Evolutionary conservation across 2,329 filamentous ascomycete genomes (phyloP).

Genomic region (Phialophora verrucosa): DNA sequence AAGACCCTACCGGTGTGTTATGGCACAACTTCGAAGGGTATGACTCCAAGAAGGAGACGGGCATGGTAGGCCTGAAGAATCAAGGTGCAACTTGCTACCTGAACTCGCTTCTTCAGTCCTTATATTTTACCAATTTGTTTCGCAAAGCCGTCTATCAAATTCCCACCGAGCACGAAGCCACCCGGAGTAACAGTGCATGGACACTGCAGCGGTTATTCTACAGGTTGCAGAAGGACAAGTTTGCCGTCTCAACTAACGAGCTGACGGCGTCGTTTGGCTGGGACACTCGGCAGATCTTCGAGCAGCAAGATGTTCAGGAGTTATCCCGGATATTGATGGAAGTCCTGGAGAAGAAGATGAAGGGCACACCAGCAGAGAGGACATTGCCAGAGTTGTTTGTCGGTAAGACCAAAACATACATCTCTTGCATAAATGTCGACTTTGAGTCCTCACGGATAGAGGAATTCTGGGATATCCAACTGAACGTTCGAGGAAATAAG

Average conservation of each 20-base stretch:
- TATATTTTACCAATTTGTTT: constrained; percentile 91
- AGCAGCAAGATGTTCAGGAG: constrained; percentile 98
- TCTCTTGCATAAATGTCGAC: constrained; percentile 96
- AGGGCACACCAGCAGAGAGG: constrained; percentile 89
- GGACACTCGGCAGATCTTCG: constrained; percentile 97
- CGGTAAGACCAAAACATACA: constrained; percentile 98
- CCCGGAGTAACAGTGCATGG: constrained; percentile 86
- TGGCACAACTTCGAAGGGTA: constrained; percentile 66
- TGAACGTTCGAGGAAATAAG: constrained; percentile 94
- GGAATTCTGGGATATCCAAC: constrained; percentile 98
- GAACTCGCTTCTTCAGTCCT: constrained; percentile 80
- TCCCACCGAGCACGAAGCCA: constrained; percentile 83
- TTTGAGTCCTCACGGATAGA: constrained; percentile 95
- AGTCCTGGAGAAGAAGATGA: constrained; percentile 96
- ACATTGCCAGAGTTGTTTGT: constrained; percentile 90
- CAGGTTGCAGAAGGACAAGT: constrained; percentile 82
- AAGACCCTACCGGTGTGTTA: constrained; percentile 56
- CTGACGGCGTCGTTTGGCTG: constrained; percentile 96
- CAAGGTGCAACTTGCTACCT: constrained; percentile 92
- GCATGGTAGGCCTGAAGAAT: constrained; percentile 94
- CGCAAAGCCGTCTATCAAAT: constrained; percentile 98
- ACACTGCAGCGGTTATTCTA: constrained; percentile 94
- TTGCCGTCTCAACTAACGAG: constrained; percentile 87
- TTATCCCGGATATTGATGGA: constrained; percentile 97
- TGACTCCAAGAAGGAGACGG: constrained; percentile 98